These are phyloP conservation scores for Perkinsela sp. DNA, from an alignment of 208 protist species.

Conservation along the genomic window DNA sequence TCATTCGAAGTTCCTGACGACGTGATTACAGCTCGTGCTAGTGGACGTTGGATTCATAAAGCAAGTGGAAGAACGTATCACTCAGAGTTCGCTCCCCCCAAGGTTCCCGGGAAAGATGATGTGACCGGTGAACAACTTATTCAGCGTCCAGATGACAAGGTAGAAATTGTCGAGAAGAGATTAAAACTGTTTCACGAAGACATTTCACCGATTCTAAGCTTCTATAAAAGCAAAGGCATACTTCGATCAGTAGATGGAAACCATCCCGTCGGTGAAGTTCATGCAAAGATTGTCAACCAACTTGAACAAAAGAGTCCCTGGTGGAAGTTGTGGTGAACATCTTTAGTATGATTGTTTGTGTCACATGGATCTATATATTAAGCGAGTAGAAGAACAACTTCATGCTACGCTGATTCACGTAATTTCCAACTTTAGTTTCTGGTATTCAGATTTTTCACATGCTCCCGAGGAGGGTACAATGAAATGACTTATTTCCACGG, in stretches of 20 bases:
- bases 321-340: background rate
- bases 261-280: constrained; percentile 24
- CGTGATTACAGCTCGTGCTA: constrained; percentile 56
- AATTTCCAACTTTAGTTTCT: too few relatives aligned
- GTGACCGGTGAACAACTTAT: constrained; percentile 67
- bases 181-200: constrained; percentile 55
- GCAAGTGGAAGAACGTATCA: constrained; percentile 70
- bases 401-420: too few relatives aligned
- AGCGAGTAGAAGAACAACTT: too few relatives aligned
- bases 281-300: constrained; percentile 10
- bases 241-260: constrained; percentile 36
- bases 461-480: too few relatives aligned
- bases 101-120: constrained; percentile 51
- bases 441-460: too few relatives aligned
- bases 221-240: constrained; percentile 28
- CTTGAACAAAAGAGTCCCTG: background rate
- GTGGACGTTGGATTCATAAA: constrained; percentile 66
- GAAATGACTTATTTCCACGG: too few relatives aligned
- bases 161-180: constrained; percentile 48
- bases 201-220: constrained; percentile 43
- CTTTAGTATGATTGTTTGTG: too few relatives aligned
- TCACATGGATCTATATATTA: too few relatives aligned
- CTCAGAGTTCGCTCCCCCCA: constrained; percentile 59
- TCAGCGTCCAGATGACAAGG: constrained; percentile 67
- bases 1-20: constrained; percentile 65